These are phyloP conservation scores for Antrodiella citrinella DNA, from an alignment of 768 basidiomycete species.

Conservation along the genomic window DNA sequence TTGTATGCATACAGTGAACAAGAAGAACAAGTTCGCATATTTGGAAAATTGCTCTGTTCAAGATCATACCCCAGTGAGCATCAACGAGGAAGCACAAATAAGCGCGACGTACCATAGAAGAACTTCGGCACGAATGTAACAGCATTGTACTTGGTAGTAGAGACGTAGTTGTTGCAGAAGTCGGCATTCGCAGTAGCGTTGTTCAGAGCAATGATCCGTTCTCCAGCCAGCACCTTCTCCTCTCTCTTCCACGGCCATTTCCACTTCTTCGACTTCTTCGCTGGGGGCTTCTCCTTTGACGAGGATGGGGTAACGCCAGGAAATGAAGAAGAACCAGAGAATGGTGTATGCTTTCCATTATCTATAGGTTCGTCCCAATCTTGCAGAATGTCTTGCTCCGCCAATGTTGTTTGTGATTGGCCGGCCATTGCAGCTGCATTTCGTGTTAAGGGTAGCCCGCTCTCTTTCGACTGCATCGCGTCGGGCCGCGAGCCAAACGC, in stretches of 20 bases:
- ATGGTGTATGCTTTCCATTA: conserved; percentile 19
- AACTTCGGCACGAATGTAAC: conserved; percentile 90
- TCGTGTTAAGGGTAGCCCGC: conserved; percentile 47
- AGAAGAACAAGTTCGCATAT: conserved; percentile 97
- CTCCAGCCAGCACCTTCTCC: conserved; percentile 54
- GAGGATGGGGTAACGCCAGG: conserved; percentile 24
- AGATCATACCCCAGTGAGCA: conserved; percentile 7
- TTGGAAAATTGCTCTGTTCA: conserved; percentile 90
- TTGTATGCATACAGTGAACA: conserved; percentile 95
- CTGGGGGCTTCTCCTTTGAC: conserved; percentile 6
- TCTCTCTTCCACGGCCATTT: conserved; percentile 84
- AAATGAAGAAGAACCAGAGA: conserved; percentile 28
- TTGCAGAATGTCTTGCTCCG: conserved; percentile 42
- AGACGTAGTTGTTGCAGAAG: conserved; percentile 76
- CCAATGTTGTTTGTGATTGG: conserved; percentile 37
- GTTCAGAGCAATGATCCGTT: conserved; percentile 79
- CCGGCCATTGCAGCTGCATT: conserved; percentile 56
- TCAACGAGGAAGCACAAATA: not conserved
- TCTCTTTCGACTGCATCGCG: conserved; percentile 37
- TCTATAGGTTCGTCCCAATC: conserved; percentile 66
- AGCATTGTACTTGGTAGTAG: conserved; percentile 92
- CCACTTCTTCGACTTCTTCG: conserved; percentile 38
- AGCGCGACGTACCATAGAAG: conserved; percentile 56
- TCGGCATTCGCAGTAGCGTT: conserved; percentile 58
- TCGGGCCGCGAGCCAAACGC: conserved; percentile 48